Conservation (phyloP, 2,329 filamentous ascomycete genomes). For the Fonsecaea erecta region DNA sequence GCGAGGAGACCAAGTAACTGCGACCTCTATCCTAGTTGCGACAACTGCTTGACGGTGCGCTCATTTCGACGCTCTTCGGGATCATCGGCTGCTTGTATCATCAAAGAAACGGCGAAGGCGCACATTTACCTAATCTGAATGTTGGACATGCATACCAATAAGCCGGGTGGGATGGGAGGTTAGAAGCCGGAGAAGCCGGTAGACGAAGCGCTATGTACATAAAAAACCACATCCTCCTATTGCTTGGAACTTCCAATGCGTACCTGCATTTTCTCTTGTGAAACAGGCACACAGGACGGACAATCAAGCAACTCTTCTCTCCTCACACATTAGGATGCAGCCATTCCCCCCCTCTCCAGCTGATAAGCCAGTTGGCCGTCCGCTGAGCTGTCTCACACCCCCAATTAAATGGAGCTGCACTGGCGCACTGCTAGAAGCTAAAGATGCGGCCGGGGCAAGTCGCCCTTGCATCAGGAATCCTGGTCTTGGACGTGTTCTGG, state of each 20-base stretch:
- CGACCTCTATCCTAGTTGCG: constrained; percentile 1
- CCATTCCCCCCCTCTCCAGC: not conserved
- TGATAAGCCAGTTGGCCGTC: constrained; percentile 11
- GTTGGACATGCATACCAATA: constrained; percentile 29
- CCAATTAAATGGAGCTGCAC: constrained; percentile 21
- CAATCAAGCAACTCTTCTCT: constrained; percentile 34
- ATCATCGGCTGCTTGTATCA: constrained; percentile 36
- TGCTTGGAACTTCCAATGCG: constrained; percentile 17
- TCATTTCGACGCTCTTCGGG: constrained; percentile 19
- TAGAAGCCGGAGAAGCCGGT: constrained; percentile 35
- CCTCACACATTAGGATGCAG: constrained; percentile 22
- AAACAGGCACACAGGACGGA: constrained; percentile 24
- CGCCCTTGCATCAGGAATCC: constrained; percentile 36
- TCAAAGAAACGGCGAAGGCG: constrained; percentile 32
- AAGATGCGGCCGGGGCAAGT: constrained; percentile 22
- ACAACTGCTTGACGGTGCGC: constrained; percentile 12
- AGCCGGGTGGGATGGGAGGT: constrained; percentile 21
- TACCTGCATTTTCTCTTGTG: constrained; percentile 28
- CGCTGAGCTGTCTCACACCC: constrained; percentile 1
- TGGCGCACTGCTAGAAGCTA: constrained; percentile 25
- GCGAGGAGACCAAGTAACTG: constrained; percentile 41
- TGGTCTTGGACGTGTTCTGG: constrained; percentile 24
- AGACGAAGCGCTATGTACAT: constrained; percentile 35
- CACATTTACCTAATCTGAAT: constrained; percentile 29
- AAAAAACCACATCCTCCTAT: constrained; percentile 19